A percentile compares a stretch with the other conserved stretches of the same genome.
Conservation (phyloP, 768 basidiomycete species). For the Tylopilus felleus region DNA sequence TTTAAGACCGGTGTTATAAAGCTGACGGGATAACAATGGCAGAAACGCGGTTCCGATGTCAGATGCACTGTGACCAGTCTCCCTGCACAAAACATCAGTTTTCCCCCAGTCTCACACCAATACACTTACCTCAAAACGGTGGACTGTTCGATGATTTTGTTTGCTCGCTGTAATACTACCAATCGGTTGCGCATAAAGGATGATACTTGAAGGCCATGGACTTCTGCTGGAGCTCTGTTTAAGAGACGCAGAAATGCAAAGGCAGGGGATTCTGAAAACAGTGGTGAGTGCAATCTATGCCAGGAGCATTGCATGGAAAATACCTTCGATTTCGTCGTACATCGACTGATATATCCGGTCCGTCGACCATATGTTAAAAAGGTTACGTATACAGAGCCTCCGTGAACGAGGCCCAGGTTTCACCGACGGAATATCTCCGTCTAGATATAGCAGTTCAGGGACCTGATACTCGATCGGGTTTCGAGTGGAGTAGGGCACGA, state of each 20-base stretch:
- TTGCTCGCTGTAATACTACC: conserved; percentile 45
- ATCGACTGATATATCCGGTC: conserved; percentile 76
- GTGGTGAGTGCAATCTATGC: neutral
- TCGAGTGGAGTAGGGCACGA: conserved; percentile 79
- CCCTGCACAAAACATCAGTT: conserved; percentile 17
- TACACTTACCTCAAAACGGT: conserved; percentile 44
- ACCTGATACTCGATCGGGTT: conserved; percentile 81
- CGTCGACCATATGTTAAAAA: conserved; percentile 89
- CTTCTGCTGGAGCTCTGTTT: conserved; percentile 60
- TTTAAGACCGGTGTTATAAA: conserved; percentile 46
- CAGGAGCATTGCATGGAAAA: conserved; percentile 13
- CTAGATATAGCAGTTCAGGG: conserved; percentile 73
- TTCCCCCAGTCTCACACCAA: neutral
- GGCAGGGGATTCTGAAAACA: conserved; percentile 42
- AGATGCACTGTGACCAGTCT: conserved; percentile 16
- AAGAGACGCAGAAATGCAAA: conserved; percentile 82
- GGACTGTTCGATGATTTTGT: conserved; percentile 36
- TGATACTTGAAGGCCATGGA: conserved; percentile 55
- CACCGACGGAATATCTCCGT: conserved; percentile 69
- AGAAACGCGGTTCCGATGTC: conserved; percentile 20
- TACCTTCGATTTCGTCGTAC: conserved; percentile 53
- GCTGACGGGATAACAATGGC: conserved; percentile 27
- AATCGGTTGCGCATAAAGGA: conserved; percentile 60
- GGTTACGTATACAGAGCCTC: conserved; percentile 53
- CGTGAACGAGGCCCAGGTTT: conserved; percentile 45